phyloP scores from a whole-genome alignment of 2,329 filamentous ascomycete species.

The Exophiala sp. region DNA sequence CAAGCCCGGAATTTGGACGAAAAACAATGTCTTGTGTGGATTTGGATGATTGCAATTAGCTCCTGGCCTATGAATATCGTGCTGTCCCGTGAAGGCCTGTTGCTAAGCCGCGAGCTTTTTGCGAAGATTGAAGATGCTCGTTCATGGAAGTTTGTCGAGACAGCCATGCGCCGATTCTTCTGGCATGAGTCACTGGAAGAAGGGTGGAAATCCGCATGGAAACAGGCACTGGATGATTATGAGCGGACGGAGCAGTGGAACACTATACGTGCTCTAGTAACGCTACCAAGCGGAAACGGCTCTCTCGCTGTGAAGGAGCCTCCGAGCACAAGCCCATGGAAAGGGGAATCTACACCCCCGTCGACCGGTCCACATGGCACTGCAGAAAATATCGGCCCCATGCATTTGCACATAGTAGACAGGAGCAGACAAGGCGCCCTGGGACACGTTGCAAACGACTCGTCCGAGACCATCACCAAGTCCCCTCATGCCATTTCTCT shows the following conservation, averaged over 20 bases:
- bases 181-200: constrained; percentile 14
- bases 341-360: background rate
- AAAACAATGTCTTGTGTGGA: constrained; percentile 14
- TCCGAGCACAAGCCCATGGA: background rate
- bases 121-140: constrained; percentile 11
- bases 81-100: background rate
- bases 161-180: constrained; percentile 15
- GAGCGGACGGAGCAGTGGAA: background rate
- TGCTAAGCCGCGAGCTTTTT: constrained; percentile 6
- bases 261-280: background rate
- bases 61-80: constrained; percentile 8
- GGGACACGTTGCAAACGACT: background rate
- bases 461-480: background rate
- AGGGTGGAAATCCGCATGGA: constrained; percentile 9
- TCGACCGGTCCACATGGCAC: background rate
- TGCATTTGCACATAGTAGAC: background rate
- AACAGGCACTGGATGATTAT: constrained; percentile 3
- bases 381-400: background rate
- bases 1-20: constrained; percentile 1
- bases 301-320: background rate
- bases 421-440: background rate
- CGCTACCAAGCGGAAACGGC: background rate
- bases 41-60: constrained; percentile 16
- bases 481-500: background rate
- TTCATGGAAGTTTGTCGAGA: constrained; percentile 8